Percentiles rank a stretch among this genome's conserved stretches.
These are phyloP conservation scores for Musa acuminata DNA, from an alignment of 176 grass and related monocot species.

Conservation along the genomic window DNA sequence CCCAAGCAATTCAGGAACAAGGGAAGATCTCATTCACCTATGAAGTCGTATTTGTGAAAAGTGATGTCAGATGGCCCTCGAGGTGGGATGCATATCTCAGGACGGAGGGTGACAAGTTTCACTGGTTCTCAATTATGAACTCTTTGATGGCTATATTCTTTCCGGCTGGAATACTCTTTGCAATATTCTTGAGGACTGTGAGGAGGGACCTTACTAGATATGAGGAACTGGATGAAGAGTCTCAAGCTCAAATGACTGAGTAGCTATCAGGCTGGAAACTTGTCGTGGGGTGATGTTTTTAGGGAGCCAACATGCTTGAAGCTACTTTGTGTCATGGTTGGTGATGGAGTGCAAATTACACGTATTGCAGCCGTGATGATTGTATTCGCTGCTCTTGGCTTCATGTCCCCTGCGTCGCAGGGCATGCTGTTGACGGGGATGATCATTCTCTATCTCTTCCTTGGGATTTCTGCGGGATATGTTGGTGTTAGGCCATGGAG, in stretches of 20 bases:
- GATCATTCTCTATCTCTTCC: conserved; percentile 2
- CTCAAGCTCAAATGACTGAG: conserved; percentile 8
- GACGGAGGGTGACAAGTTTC: conserved; percentile 5
- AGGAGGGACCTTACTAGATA: conserved; percentile 9
- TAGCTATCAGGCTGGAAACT: conserved; percentile 1
- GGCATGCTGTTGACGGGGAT: conserved; percentile 1
- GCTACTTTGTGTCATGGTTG: background rate
- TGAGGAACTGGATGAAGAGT: conserved; percentile 10
- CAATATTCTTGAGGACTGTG: conserved; percentile 8
- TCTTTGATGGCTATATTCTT: conserved; percentile 11
- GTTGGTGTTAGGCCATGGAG: background rate
- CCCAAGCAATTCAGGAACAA: background rate
- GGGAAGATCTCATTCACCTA: conserved; percentile 5
- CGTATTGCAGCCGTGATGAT: background rate
- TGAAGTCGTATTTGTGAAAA: conserved; percentile 10
- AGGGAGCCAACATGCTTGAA: conserved; percentile 4
- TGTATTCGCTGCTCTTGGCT: conserved; percentile 11
- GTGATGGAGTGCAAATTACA: conserved; percentile 5
- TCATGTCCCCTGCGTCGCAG: conserved; percentile 9
- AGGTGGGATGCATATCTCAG: conserved; percentile 8
- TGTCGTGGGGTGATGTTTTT: background rate
- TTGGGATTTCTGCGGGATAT: conserved; percentile 5
- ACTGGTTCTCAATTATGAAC: conserved; percentile 11
- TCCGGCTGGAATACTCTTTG: conserved; percentile 1
- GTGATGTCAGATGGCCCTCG: background rate